Percentiles rank a stretch among this genome's conserved stretches.
These are phyloP conservation scores for Aureoboletus auriporus DNA, from an alignment of 768 basidiomycete genomes.

Conservation along the genomic window DNA sequence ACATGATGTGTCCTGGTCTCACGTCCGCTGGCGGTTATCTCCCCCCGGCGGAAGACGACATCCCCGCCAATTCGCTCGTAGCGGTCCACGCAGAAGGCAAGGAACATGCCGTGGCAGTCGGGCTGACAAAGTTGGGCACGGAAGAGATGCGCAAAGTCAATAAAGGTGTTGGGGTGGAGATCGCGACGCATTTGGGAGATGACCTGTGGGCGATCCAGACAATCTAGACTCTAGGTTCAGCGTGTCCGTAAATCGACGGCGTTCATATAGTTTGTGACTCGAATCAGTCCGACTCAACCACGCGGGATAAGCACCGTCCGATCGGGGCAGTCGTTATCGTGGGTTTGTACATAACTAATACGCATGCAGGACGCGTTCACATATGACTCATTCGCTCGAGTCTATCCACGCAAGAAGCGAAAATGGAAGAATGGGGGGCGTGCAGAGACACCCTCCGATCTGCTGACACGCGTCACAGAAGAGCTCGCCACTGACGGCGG, in stretches of 20 bases:
- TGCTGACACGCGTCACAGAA: conserved; percentile 41
- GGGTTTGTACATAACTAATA: no score
- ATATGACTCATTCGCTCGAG: conserved; percentile 48
- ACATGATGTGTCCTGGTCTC: conserved; percentile 97
- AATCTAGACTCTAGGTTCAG: conserved; percentile 34
- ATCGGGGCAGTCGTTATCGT: no score
- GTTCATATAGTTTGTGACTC: no score
- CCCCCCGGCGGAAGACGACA: conserved; percentile 63
- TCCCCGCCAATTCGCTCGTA: conserved; percentile 75
- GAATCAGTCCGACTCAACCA: no score
- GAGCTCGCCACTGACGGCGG: conserved; percentile 42
- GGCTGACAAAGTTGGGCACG: conserved; percentile 73
- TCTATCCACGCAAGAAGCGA: conserved; percentile 50
- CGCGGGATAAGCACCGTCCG: no score
- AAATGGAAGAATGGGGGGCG: conserved; percentile 31
- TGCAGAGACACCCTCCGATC: conserved; percentile 32
- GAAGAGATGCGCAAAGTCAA: conserved; percentile 90
- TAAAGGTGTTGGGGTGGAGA: conserved; percentile 89
- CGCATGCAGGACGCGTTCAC: conserved; percentile 25
- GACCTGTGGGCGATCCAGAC: conserved; percentile 76
- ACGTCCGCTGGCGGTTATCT: conserved; percentile 90
- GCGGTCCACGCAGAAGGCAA: conserved; percentile 96
- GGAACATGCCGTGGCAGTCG: conserved; percentile 85
- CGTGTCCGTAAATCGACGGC: background rate
- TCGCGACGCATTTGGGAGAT: conserved; percentile 81